These are phyloP conservation scores for Paramecium octaurelia DNA, from an alignment of 73 alveolate genomes.

Conservation along the genomic window DNA sequence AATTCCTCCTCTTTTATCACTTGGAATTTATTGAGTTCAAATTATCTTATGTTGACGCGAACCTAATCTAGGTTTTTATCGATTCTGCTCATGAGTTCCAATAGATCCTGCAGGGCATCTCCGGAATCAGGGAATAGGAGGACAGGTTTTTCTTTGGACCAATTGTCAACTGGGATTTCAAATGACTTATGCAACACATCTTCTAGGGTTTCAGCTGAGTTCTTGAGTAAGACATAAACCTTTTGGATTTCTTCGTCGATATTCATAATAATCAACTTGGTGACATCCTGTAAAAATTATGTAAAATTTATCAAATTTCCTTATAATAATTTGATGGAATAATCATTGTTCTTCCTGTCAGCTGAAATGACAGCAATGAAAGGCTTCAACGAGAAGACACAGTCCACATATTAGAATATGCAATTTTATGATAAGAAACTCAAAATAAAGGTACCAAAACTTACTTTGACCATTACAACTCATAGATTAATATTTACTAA, in stretches of 20 bases:
- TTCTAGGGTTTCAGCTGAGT: not conserved
- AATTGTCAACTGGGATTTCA: not conserved
- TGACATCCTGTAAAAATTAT: not conserved
- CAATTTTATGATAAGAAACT: not conserved
- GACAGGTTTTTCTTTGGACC: not conserved
- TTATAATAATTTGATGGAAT: not conserved
- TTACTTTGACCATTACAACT: not conserved
- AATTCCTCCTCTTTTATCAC: conserved; percentile 11
- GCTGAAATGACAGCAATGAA: not conserved
- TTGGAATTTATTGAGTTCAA: not conserved
- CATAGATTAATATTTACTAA: conserved; percentile 30
- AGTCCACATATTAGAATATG: not conserved
- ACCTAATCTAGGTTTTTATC: not conserved
- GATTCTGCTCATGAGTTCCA: not conserved
- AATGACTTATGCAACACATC: not conserved
- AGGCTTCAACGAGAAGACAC: not conserved
- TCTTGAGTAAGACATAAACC: not conserved
- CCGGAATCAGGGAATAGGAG: not conserved
- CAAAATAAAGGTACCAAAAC: not conserved
- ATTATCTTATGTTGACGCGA: not conserved
- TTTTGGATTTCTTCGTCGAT: not conserved
- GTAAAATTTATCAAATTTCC: not conserved
- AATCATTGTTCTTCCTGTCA: not conserved
- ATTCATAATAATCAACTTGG: not conserved
- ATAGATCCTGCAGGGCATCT: not conserved